Evolutionary conservation across 495 filamentous ascomycete genomes (phyloP), one percentile per base, ranked within the genome.

Genomic region (Aspergillus egyptiacus): DNA sequence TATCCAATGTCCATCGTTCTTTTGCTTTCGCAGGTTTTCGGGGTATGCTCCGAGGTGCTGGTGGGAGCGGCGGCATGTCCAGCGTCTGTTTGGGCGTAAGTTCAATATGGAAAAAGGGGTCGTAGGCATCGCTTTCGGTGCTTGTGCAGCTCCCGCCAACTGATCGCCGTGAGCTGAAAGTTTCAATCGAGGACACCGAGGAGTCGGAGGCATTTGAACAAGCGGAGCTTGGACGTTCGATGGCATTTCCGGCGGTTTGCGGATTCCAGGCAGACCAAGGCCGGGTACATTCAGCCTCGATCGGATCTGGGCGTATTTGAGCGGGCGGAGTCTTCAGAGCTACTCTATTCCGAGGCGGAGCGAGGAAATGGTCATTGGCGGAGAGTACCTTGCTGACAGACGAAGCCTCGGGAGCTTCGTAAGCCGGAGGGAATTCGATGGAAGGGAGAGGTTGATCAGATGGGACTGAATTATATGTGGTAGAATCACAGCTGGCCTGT

Each of bases 1-100:
- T 94, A 15, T 89, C 85, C 36, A 83, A 78, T 2, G 87, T 94
- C 90, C 91, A 98, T 23, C 65, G 56, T 10, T 66, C 68, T 52
- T 64, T 64, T 24, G 19, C 25, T 51, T 64, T 65, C 32, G 23
- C 32, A 13, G 10, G 46, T 32, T 47, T 52, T 46, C 30, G 51
- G 13, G 55, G 38, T 24, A 57, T 65, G n/a, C 61, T 53, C 19
- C 20, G 48, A 17, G 51, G 53, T 22, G 51, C 60, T 43, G 63
- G 61, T 5, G 58, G 56, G 31, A 66, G 44, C 9, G 68, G 60
- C 17, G 72, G 58, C 49, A 65, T 58, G 40, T 71, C 63, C 17
- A 57, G 42, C 13, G 60, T 52, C 5, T 57, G 62, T 62, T 75
- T 62, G 24, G 58, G 67, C 46, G 63, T 51, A 46, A 68, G 50